phyloP scores from a whole-genome alignment of 331 rosid genomes.

The Spiraea crenata region DNA sequence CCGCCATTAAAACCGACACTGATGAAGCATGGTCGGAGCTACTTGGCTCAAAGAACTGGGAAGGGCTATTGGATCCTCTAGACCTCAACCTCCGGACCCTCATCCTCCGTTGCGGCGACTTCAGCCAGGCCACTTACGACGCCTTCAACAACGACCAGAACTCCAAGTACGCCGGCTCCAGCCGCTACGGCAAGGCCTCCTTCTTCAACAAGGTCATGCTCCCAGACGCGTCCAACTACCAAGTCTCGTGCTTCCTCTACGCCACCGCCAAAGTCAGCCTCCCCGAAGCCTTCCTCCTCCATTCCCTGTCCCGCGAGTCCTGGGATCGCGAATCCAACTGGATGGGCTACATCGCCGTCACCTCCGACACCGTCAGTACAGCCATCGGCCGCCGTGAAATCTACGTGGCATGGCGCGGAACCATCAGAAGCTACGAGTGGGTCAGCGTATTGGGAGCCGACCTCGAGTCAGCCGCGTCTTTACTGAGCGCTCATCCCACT shows the following conservation, averaged over 20 bases:
- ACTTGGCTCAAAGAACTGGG: constrained; percentile 51
- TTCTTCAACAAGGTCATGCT: constrained; percentile 54
- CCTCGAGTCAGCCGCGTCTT: constrained; percentile 20
- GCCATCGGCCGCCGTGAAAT: constrained; percentile 56
- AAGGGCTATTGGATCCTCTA: constrained; percentile 44
- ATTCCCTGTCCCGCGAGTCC: constrained; percentile 46
- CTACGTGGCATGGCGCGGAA: constrained; percentile 67
- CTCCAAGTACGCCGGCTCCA: constrained; percentile 60
- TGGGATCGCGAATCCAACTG: constrained; percentile 84
- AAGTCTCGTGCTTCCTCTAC: constrained; percentile 48
- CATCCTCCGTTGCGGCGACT: constrained; percentile 58
- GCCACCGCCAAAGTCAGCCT: constrained; percentile 55
- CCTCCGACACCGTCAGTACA: constrained; percentile 27
- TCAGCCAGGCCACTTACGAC: constrained; percentile 72
- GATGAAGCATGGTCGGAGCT: constrained; percentile 44
- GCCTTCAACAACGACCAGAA: constrained; percentile 65
- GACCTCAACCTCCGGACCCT: constrained; percentile 47
- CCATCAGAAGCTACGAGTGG: constrained; percentile 55
- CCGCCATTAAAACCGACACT: background rate
- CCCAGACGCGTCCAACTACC: constrained; percentile 31
- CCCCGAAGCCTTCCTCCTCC: constrained; percentile 52
- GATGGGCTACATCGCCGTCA: constrained; percentile 67
- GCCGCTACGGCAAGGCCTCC: constrained; percentile 57
- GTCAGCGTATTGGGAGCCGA: constrained; percentile 42
- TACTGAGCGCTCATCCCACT: constrained; percentile 20